Percentiles rank a stretch among this genome's conserved stretches.
These are phyloP conservation scores for Wickerhamiella qilinensis DNA, from an alignment of 805 yeast species.

Conservation along the genomic window DNA sequence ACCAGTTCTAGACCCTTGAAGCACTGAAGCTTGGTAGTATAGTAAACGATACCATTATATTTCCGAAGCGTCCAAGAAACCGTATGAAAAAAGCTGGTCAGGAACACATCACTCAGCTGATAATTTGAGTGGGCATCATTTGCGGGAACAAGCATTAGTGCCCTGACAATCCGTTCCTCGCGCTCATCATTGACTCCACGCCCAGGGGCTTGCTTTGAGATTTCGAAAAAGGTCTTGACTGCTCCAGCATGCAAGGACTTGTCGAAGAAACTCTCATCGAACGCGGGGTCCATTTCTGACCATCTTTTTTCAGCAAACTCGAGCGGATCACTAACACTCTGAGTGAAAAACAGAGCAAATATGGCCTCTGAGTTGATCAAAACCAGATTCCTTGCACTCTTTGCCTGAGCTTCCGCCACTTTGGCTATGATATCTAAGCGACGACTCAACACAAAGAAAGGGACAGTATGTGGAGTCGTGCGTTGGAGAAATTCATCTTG, in stretches of 20 bases:
- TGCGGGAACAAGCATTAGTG: not conserved
- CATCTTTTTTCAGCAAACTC: slow-evolving; percentile 36
- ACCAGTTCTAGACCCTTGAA: slow-evolving; percentile 59
- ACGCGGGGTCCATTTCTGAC: slow-evolving; percentile 35
- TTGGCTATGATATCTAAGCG: slow-evolving; percentile 44
- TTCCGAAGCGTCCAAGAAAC: slow-evolving; percentile 71
- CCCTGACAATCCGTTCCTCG: not conserved
- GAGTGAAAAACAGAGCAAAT: slow-evolving; percentile 27
- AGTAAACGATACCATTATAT: slow-evolving; percentile 53
- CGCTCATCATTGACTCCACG: not conserved
- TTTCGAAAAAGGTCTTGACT: slow-evolving; percentile 16
- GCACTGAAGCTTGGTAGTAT: slow-evolving; percentile 52
- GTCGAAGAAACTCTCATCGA: slow-evolving; percentile 20
- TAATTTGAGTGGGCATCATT: not conserved
- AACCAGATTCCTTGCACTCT: not conserved
- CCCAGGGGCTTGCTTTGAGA: slow-evolving; percentile 24
- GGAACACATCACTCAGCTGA: not conserved
- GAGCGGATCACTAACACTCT: slow-evolving; percentile 33
- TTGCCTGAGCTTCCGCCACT: slow-evolving; percentile 32
- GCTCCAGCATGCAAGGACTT: slow-evolving; percentile 17
- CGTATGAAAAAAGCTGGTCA: slow-evolving; percentile 30
- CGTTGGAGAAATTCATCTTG: slow-evolving; percentile 45
- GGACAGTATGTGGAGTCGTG: slow-evolving; percentile 60
- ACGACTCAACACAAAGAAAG: slow-evolving; percentile 53
- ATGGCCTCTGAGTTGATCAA: too few relatives aligned